phyloP scores from a whole-genome alignment of 2,329 filamentous ascomycete genomes.

The Mollisia scopiformis region DNA sequence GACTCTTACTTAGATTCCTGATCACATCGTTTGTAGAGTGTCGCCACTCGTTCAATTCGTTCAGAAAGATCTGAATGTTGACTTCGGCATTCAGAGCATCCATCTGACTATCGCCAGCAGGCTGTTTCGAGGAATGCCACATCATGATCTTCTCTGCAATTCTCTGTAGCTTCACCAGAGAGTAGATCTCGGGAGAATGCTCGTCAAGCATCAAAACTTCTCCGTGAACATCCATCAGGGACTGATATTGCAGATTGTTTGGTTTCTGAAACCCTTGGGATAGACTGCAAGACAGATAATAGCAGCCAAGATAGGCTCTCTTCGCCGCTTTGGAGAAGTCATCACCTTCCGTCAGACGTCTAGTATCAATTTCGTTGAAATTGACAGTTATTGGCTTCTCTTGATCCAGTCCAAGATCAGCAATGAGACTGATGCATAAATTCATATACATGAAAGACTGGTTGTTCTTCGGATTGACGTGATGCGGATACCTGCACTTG shows the following conservation, averaged over 20 bases:
- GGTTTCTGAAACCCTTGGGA: slow-evolving; percentile 30
- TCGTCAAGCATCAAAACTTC: slow-evolving; percentile 19
- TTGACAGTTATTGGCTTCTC: slow-evolving; percentile 24
- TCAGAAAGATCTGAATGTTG: slow-evolving; percentile 29
- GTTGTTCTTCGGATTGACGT: slow-evolving; percentile 33
- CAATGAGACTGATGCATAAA: slow-evolving; percentile 36
- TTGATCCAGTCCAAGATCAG: slow-evolving; percentile 36
- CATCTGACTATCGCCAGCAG: slow-evolving; percentile 14
- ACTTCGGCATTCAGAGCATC: slow-evolving; percentile 27
- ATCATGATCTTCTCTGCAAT: slow-evolving; percentile 24
- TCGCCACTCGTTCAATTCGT: slow-evolving; percentile 30
- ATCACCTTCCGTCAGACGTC: slow-evolving; percentile 24
- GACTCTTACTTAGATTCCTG: slow-evolving; percentile 22
- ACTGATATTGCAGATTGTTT: slow-evolving; percentile 27
- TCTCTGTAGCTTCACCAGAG: slow-evolving; percentile 27
- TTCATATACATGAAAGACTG: slow-evolving; percentile 36
- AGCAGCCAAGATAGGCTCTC: slow-evolving; percentile 35
- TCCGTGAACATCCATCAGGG: slow-evolving; percentile 25
- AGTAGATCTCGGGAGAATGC: slow-evolving; percentile 15
- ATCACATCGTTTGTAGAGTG: slow-evolving; percentile 18
- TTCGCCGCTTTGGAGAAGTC: slow-evolving; percentile 29
- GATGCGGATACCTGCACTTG: slow-evolving; percentile 32
- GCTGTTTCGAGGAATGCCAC: slow-evolving; percentile 6
- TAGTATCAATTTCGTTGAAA: slow-evolving; percentile 23
- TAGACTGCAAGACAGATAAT: slow-evolving; percentile 28